phyloP scores from a whole-genome alignment of 1,284 basidiomycete species.

The Cryptococcus floricola region DNA sequence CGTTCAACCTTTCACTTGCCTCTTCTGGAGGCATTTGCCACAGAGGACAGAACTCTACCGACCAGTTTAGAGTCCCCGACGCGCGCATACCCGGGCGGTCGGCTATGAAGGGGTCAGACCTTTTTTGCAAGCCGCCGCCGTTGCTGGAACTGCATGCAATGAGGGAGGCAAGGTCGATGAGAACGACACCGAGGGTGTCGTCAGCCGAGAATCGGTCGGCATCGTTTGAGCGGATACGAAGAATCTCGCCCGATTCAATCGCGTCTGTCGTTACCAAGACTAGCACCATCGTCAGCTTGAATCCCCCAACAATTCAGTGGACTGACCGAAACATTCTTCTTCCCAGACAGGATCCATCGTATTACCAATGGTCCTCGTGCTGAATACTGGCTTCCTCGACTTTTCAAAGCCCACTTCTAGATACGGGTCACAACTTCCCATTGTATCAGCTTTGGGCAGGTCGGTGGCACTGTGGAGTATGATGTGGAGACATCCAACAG shows the following conservation, averaged over 20 bases:
- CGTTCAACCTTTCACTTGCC: conserved; percentile 15
- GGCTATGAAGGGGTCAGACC: conserved; percentile 30
- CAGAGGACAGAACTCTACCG: conserved; percentile 42
- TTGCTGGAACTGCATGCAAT: conserved; percentile 29
- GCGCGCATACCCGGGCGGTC: conserved; percentile 36
- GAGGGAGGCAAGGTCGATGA: conserved; percentile 47
- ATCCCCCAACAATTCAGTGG: neutral
- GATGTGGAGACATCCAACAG: conserved; percentile 47
- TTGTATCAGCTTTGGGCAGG: conserved; percentile 42
- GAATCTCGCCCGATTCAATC: conserved; percentile 44
- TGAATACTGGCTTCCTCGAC: conserved; percentile 47
- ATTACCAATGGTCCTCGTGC: conserved; percentile 44
- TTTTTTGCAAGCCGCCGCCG: conserved; percentile 20
- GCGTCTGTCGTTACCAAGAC: conserved; percentile 41
- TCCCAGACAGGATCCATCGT: conserved; percentile 46
- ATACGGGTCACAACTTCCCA: conserved; percentile 49
- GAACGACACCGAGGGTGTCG: conserved; percentile 49
- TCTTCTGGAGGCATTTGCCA: conserved; percentile 41
- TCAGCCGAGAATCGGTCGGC: conserved; percentile 51
- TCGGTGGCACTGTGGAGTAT: conserved; percentile 39
- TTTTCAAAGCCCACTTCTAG: conserved; percentile 42
- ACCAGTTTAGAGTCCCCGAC: conserved; percentile 41
- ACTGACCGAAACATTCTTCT: conserved; percentile 44
- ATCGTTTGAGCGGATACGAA: conserved; percentile 46
- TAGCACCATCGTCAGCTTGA: conserved; percentile 2